Base-by-base conservation (phyloP, 768 basidiomycete species). In the Infundibulicybe gibba region DNA sequence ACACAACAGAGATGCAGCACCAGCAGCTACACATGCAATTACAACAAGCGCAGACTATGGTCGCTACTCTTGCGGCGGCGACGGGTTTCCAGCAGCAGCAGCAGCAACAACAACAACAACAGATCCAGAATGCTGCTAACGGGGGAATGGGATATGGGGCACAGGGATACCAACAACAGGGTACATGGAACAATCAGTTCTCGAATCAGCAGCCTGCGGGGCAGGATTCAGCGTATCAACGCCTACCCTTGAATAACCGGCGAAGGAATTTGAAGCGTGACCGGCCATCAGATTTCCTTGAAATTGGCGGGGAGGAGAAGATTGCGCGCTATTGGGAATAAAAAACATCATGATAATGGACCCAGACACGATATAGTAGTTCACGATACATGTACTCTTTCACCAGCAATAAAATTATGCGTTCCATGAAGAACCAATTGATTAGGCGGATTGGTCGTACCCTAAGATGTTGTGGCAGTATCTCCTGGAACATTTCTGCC, bases 221-320 rank as follows among this genome's bases (percentile, higher is more conserved):
- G 5, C 81, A 83, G 58, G 90, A 92, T 51, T 91, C 89, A 5
- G 86, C 90, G n/a, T 92, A 93, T 61, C 90, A 93, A 61, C 75
- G 90, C 32, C 59, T 90, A 41, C 90, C 90, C 25, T 66, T 93
- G 45, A 92, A 91, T 57, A 90, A 88, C 56, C 75, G 90, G 49
- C 76, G 90, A 44, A 71, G 87, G 58, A 82, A 81, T 54, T 57
- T 88, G 53, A 91, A 93, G 65, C 77, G 90, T 8, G 90, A 92
- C 25, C 72, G 90, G 40, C 90, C 90, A 1, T 84, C 86, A 3
- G 90, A 93, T 65, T 92, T 92, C 58, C 63, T 90, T 57, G 90
- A 91, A 56, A 75, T 89, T 10, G 79, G 80, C 2, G 77, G 74
- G 12, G 81, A 83, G 48, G 85, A 85, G 20, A 90, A 91, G 64